These are phyloP conservation scores for Stromatinia cepivora DNA, from an alignment of 2,329 filamentous ascomycete species.

Conservation along the genomic window DNA sequence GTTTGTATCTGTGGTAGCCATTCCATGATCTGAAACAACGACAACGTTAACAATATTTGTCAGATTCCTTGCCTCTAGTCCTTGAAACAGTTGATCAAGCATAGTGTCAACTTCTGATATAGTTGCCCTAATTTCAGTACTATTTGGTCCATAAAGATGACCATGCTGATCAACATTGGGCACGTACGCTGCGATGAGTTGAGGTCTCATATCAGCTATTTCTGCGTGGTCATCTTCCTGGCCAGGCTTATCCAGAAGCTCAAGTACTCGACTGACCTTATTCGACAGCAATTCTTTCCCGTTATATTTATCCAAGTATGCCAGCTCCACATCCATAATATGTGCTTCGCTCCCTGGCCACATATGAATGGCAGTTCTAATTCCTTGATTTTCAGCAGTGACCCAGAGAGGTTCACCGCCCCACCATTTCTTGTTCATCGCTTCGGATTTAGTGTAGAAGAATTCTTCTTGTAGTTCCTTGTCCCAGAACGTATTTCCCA, in stretches of 20 bases:
- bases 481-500: conserved; percentile 96
- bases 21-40: conserved; percentile 96
- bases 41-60: conserved; percentile 90
- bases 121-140: conserved; percentile 79
- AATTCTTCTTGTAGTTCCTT: conserved; percentile 75
- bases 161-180: conserved; percentile 88
- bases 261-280: conserved; percentile 78
- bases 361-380: conserved; percentile 89
- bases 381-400: conserved; percentile 79
- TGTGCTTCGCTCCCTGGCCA: conserved; percentile 96
- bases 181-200: conserved; percentile 92
- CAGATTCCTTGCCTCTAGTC: conserved; percentile 78
- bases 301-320: conserved; percentile 83
- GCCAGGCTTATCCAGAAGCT: conserved; percentile 82
- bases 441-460: conserved; percentile 75
- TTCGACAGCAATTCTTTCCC: conserved; percentile 68
- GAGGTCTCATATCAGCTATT: conserved; percentile 65
- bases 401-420: conserved; percentile 91
- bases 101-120: conserved; percentile 81
- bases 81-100: conserved; percentile 73
- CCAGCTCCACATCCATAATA: conserved; percentile 71
- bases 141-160: conserved; percentile 89
- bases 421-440: conserved; percentile 91
- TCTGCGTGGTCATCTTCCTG: conserved; percentile 56
- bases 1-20: conserved; percentile 85